These are phyloP conservation scores for Kwoniella sp. DNA, from an alignment of 768 basidiomycete species.

Conservation along the genomic window DNA sequence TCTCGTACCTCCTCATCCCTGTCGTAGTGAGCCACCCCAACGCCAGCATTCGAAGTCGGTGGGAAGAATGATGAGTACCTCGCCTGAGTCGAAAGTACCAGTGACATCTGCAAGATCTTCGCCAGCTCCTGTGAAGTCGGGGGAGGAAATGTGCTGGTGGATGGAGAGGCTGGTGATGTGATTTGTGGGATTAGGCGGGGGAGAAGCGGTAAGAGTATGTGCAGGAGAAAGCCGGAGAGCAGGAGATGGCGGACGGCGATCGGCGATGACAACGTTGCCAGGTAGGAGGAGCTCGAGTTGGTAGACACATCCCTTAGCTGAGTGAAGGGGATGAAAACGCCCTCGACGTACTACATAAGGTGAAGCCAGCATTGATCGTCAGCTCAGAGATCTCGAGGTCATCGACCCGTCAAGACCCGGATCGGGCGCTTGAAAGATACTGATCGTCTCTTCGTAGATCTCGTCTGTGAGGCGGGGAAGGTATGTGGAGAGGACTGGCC, in stretches of 20 bases:
- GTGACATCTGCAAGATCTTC: slow-evolving; percentile 48
- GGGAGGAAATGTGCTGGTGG: slow-evolving; percentile 10
- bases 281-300: slow-evolving; percentile 22
- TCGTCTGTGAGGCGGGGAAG: too few relatives aligned
- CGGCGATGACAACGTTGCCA: slow-evolving; percentile 10
- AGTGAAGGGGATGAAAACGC: slow-evolving; percentile 53
- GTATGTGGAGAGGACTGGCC: too few relatives aligned
- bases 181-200: slow-evolving; percentile 42
- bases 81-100: slow-evolving; percentile 53
- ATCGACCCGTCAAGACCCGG: too few relatives aligned
- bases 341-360: slow-evolving; percentile 50
- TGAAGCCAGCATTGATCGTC: too few relatives aligned
- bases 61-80: slow-evolving; percentile 43
- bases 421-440: too few relatives aligned
- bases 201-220: slow-evolving; percentile 52
- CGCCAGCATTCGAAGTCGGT: not conserved
- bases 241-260: slow-evolving; percentile 50
- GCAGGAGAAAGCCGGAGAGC: slow-evolving; percentile 51
- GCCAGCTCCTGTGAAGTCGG: slow-evolving; percentile 42
- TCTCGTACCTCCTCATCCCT: slow-evolving; percentile 41
- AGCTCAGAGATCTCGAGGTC: too few relatives aligned
- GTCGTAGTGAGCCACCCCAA: slow-evolving; percentile 12
- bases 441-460: too few relatives aligned
- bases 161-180: slow-evolving; percentile 16
- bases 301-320: slow-evolving; percentile 40